Percentiles rank a stretch among this genome's conserved stretches.
phyloP scores from a whole-genome alignment of 192 early-diverging fungal genomes.

The Hyaloraphidium curvatum region DNA sequence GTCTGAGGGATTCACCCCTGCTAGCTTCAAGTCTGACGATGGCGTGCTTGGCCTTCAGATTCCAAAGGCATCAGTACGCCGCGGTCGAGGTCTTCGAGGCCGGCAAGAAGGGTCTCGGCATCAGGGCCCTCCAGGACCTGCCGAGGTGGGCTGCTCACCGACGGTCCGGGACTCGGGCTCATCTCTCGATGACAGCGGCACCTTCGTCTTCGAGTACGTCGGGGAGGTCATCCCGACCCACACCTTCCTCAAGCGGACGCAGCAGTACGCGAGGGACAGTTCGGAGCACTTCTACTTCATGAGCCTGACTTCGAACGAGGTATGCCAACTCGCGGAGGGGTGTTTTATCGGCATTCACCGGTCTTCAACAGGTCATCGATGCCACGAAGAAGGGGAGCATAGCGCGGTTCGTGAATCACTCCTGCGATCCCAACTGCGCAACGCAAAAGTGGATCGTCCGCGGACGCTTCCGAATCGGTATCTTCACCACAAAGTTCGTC shows the following conservation, averaged over 20 bases:
- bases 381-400: conserved; percentile 81
- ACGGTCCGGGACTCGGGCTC: not conserved
- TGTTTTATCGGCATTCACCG: not conserved
- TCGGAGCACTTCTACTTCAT: conserved; percentile 96
- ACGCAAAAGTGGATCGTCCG: conserved; percentile 96
- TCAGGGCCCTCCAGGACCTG: conserved; percentile 46
- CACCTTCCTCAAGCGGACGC: conserved; percentile 64
- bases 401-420: conserved; percentile 96
- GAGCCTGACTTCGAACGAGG: conserved; percentile 78
- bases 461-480: conserved; percentile 72
- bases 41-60: conserved; percentile 24
- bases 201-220: conserved; percentile 94
- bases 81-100: conserved; percentile 72
- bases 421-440: conserved; percentile 85
- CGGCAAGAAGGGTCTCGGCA: conserved; percentile 85
- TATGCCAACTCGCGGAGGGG: conserved; percentile 8
- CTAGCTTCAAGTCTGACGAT: not conserved
- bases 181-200: conserved; percentile 27
- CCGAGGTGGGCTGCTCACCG: conserved; percentile 29
- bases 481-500: conserved; percentile 71
- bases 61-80: conserved; percentile 70
- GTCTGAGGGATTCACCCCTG: conserved; percentile 12
- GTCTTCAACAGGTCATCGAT: conserved; percentile 56
- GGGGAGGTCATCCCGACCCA: conserved; percentile 78
- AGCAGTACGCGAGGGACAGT: conserved; percentile 60